Base-by-base conservation (phyloP, 257 asterid genomes). In the Coffea canephora region DNA sequence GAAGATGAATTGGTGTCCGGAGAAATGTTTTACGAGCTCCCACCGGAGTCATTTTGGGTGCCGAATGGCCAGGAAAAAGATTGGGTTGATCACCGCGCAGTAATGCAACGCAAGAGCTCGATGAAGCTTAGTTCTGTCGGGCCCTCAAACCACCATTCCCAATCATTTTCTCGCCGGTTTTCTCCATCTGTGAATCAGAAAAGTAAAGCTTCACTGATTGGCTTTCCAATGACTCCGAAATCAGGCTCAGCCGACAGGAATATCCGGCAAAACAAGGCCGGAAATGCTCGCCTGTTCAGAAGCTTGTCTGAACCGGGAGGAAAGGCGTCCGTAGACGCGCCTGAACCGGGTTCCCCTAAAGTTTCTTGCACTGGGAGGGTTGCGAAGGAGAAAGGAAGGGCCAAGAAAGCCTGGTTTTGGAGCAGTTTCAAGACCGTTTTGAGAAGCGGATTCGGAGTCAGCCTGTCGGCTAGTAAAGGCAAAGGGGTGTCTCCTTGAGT, bases 311-410 rank as follows among this genome's bases (percentile, higher is more conserved):
- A 83, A 76, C 85, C 92, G 16, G 79, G 72, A 12, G 89, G 85
- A 1, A 87, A 80, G 54, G 64, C 87, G 74, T 46, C 80, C n/a
- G 80, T 65, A 5, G 72, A 80, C 0, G 78, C 69, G 34, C 77
- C 82, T 2, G 97, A 92, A 84, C 98, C 98, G 71, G 91, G 89
- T 48, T 94, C 98, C 0, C 98, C 98, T 6, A 88, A 86, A 84
- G 98, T 94, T 41, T 92, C 97, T 3, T 94, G 98, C 50, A 90
- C 85, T 55, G 98, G 96, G 15, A 80, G 86, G 78, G 89, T 90
- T 34, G 82, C 81, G 82, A 25, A 80, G 73, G 85, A 76, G 77
- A 85, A 76, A 73, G 79, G 31, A 78, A 81, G 13, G 55, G 82
- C 69, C 18, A 88, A 83, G 87, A 89, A 75, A 82, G 76, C 90